Base-by-base conservation (phyloP, 2,329 filamentous ascomycete genomes). In the Microcyclosporella mali region DNA sequence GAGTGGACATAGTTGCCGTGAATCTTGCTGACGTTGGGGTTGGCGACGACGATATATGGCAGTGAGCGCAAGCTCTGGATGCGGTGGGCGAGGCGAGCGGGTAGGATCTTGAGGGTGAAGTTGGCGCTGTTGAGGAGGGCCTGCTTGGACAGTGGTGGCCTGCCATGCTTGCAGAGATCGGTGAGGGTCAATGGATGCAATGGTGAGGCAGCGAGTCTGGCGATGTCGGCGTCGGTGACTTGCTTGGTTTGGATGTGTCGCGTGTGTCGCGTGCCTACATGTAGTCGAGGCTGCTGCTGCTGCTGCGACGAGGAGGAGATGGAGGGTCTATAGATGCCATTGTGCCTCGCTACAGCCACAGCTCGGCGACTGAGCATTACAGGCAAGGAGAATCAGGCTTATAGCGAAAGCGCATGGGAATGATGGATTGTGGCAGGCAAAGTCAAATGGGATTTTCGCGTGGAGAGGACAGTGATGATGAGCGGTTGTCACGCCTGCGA, bases 11-110 rank as follows among this genome's bases (percentile, higher is more conserved):
- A 98, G 67, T 95, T 97, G 66, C 86, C 82, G 72, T 97, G 95
- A 52, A 98, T 98, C 58, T 84, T 83, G 18, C 84, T 85, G 55
- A 98, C 88, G 63, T 95, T 88, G 1, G 88, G 87, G 63, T 98
- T 97, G n/a, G 90, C 89, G 18, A 98, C 92, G 42, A 98, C 90
- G 52, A 98, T 97, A 66, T 90, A 98, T 0, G 92, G 92, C 7
- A 98, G 79, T 62, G 94, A 95, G 51, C 89, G 84, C 14, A 98
- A 74, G 33, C 88, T 88, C 64, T 95, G 86, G 52, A 98, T 94
- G 43, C 92, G 87, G 63, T 94, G 88, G 18, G 92, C 92, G 18
- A 98, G 81, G 29, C 92, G 87, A 37, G 92, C 85, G 11, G 92
- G 92, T 8, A 97, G 81, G 40, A 95, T 84, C 19, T 84, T 86